These are phyloP conservation scores for Cyberlindnera sargentensis DNA, from an alignment of 805 yeast species.

Conservation along the genomic window DNA sequence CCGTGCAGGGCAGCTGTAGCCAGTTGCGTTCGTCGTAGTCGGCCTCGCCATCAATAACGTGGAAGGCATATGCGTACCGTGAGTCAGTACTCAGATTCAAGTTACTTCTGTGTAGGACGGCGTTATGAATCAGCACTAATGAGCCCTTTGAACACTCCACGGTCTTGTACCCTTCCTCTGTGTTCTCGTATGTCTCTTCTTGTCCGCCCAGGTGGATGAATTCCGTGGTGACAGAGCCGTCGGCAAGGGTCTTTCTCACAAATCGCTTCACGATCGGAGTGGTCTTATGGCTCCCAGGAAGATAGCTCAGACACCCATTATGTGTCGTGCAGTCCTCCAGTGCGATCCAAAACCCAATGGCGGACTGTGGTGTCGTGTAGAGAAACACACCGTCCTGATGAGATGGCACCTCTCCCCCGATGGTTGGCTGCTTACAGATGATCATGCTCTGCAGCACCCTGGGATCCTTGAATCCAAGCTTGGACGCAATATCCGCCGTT, in stretches of 20 bases:
- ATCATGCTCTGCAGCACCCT: conserved; percentile 73
- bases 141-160: conserved; percentile 69
- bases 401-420: conserved; percentile 67
- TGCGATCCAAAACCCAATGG: conserved; percentile 79
- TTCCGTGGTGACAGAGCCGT: conserved; percentile 53
- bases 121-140: conserved; percentile 61
- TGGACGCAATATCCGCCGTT: conserved; percentile 43
- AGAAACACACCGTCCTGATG: conserved; percentile 74
- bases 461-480: conserved; percentile 54
- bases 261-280: conserved; percentile 54
- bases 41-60: conserved; percentile 61
- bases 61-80: conserved; percentile 75
- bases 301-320: conserved; percentile 65
- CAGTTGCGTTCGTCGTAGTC: conserved; percentile 62
- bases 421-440: conserved; percentile 70
- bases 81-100: conserved; percentile 47
- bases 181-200: conserved; percentile 21
- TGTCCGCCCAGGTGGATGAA: conserved; percentile 32
- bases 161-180: conserved; percentile 34
- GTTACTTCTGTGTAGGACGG: conserved; percentile 67
- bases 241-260: conserved; percentile 40
- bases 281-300: conserved; percentile 64
- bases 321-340: conserved; percentile 59
- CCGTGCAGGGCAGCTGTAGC: conserved; percentile 71
- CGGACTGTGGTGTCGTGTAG: conserved; percentile 63